Conservation (phyloP, 73 alveolate genomes). For the Paramecium primaurelia region DNA sequence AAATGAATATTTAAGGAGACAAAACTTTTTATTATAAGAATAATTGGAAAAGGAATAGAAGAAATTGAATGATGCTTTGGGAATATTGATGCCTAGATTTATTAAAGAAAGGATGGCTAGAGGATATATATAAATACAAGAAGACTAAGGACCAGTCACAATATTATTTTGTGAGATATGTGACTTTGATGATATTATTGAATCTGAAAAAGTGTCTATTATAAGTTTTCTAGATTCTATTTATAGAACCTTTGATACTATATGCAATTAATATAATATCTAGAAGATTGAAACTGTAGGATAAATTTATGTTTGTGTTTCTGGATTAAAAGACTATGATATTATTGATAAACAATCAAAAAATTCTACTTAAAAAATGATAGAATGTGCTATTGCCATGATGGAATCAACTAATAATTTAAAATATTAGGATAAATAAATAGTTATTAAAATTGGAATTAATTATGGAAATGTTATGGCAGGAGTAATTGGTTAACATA, state of each 20-base stretch:
- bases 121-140: slow-evolving; percentile 78
- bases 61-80: slow-evolving; percentile 44
- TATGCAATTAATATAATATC: slow-evolving; percentile 62
- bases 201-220: slow-evolving; percentile 7
- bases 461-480: slow-evolving; percentile 62
- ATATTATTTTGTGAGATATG: slow-evolving; percentile 80
- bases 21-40: background rate
- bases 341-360: slow-evolving; percentile 1
- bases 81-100: slow-evolving; percentile 45
- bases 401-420: background rate
- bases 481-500: slow-evolving; percentile 64
- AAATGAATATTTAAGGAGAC: slow-evolving; percentile 10
- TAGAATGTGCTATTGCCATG: slow-evolving; percentile 41
- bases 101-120: slow-evolving; percentile 52
- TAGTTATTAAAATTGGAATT: slow-evolving; percentile 55
- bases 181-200: slow-evolving; percentile 77
- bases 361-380: background rate
- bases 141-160: slow-evolving; percentile 82
- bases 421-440: background rate
- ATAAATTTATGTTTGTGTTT: slow-evolving; percentile 83
- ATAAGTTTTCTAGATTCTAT: slow-evolving; percentile 68
- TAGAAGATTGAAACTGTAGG: slow-evolving; percentile 88
- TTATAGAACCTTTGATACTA: slow-evolving; percentile 76
- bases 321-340: slow-evolving; percentile 83
- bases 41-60: slow-evolving; percentile 8